A percentile compares a stretch with the other conserved stretches of the same genome.
phyloP scores from a whole-genome alignment of 306 rosid species.

The Cucumis hystrix region DNA sequence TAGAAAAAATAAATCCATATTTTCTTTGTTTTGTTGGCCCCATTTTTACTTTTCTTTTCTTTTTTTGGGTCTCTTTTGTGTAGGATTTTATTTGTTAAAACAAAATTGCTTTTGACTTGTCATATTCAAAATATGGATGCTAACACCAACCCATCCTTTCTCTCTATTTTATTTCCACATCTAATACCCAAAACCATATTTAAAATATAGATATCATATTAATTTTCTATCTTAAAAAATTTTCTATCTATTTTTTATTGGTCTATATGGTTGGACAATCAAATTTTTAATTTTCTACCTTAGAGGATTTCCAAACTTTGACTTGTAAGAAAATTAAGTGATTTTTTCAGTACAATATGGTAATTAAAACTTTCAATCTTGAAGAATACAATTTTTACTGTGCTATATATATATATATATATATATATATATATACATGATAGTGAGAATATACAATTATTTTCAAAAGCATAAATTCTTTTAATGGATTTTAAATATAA shows the following conservation, averaged over 20 bases:
- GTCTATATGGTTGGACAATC: too few relatives aligned
- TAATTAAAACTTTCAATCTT: too few relatives aligned
- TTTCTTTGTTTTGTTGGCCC: not conserved
- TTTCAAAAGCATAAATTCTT: not conserved
- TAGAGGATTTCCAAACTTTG: not conserved
- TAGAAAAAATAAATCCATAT: not conserved
- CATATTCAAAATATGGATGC: not conserved
- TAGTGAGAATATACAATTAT: too few relatives aligned
- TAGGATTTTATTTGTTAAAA: not conserved
- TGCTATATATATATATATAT: too few relatives aligned
- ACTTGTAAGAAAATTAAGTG: too few relatives aligned
- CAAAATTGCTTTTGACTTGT: not conserved
- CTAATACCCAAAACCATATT: not conserved
- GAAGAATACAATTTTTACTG: too few relatives aligned
- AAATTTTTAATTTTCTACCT: not conserved
- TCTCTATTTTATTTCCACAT: not conserved
- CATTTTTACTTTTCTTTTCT: too few relatives aligned
- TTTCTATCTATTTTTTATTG: too few relatives aligned
- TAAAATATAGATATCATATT: not conserved
- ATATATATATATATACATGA: too few relatives aligned
- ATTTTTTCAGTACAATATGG: too few relatives aligned
- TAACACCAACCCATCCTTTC: not conserved
- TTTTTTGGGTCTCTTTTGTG: not conserved
- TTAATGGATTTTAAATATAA: not conserved
- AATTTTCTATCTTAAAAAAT: too few relatives aligned